Percentiles rank a stretch among this genome's conserved stretches.
These are phyloP conservation scores for Gynostemma pentaphyllum DNA, from an alignment of 306 rosid species.

Conservation along the genomic window DNA sequence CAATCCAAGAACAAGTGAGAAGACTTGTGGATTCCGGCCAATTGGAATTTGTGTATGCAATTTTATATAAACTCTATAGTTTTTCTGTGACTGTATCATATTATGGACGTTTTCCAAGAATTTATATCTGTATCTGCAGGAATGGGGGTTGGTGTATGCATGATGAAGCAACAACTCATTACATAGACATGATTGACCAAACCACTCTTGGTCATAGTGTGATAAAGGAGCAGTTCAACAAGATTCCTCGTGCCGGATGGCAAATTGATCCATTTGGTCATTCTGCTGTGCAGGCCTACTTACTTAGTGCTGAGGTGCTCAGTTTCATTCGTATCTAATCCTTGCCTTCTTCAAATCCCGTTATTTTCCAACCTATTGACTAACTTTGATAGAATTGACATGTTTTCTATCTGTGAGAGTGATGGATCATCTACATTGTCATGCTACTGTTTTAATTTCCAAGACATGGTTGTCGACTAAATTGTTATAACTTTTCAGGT, in stretches of 20 bases:
- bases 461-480: neutral
- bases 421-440: neutral
- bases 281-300: slow-evolving; percentile 81
- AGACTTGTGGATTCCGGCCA: slow-evolving; percentile 53
- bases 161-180: slow-evolving; percentile 81
- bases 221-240: slow-evolving; percentile 51
- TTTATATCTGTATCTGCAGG: slow-evolving; percentile 21
- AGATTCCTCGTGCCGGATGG: slow-evolving; percentile 74
- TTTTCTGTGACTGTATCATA: neutral
- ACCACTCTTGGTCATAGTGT: slow-evolving; percentile 68
- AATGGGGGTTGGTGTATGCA: slow-evolving; percentile 99
- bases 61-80: neutral
- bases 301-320: slow-evolving; percentile 70
- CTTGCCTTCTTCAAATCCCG: neutral
- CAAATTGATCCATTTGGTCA: slow-evolving; percentile 93
- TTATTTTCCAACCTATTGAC: neutral
- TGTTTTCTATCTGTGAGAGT: neutral
- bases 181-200: slow-evolving; percentile 93
- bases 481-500: slow-evolving; percentile 28
- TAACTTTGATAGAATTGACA: neutral
- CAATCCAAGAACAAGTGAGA: slow-evolving; percentile 40
- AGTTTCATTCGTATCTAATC: neutral
- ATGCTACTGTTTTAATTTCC: neutral
- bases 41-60: slow-evolving; percentile 60
- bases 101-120: neutral